A percentile compares a stretch with the other conserved stretches of the same genome.
Evolutionary conservation across 2,329 filamentous ascomycete species (phyloP).

Genomic region (Cercospora berteroae): DNA sequence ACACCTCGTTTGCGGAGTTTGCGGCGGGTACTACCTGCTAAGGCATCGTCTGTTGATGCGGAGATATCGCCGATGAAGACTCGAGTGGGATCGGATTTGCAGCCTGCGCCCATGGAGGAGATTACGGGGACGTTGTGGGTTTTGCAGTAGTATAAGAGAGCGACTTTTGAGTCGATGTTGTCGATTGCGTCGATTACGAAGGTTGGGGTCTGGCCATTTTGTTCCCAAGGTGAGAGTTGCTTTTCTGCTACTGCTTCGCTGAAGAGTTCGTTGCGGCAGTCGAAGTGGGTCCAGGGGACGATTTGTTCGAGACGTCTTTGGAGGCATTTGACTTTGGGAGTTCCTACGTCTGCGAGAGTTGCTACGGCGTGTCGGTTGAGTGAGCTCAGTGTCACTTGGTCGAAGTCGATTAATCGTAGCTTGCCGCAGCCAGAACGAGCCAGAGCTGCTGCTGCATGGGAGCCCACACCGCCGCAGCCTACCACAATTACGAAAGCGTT

Average conservation of each 20-base stretch:
- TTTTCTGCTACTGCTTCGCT: constrained; percentile 62
- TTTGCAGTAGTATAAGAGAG: constrained; percentile 82
- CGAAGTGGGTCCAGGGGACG: constrained; percentile 87
- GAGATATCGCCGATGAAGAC: constrained; percentile 92
- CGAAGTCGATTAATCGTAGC: constrained; percentile 89
- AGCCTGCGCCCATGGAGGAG: constrained; percentile 93
- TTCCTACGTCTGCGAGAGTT: constrained; percentile 89
- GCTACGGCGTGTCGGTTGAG: constrained; percentile 95
- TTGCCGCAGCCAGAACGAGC: constrained; percentile 86
- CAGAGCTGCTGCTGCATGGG: constrained; percentile 82
- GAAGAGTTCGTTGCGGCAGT: constrained; percentile 82
- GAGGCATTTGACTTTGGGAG: constrained; percentile 85
- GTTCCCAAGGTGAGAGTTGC: constrained; percentile 65
- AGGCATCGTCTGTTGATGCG: constrained; percentile 78
- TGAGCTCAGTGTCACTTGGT: constrained; percentile 92
- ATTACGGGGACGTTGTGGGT: constrained; percentile 76
- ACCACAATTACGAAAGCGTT: constrained; percentile 83
- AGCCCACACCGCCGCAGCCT: constrained; percentile 91
- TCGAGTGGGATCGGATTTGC: constrained; percentile 81
- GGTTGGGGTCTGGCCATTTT: constrained; percentile 63
- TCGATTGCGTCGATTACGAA: constrained; percentile 98
- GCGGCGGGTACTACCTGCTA: constrained; percentile 80
- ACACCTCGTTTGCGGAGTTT: constrained; percentile 75
- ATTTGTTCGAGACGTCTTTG: constrained; percentile 78
- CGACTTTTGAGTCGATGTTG: constrained; percentile 96